Base-by-base conservation (phyloP, 192 early-diverging fungal genomes). In the Glomus cerebriforme region DNA sequence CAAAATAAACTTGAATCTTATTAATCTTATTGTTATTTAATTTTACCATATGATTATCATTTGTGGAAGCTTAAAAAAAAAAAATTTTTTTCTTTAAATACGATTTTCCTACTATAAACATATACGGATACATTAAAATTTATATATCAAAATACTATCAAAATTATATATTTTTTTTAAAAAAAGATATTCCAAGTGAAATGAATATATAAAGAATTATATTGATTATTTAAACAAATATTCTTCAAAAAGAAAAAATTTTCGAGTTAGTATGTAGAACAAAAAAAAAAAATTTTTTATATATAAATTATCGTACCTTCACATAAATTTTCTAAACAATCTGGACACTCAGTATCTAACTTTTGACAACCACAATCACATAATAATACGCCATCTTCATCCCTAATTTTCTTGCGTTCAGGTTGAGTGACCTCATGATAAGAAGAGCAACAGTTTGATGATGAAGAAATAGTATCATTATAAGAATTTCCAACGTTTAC, bases 291-390 rank as follows among this genome's bases (percentile, higher is more conserved):
- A 19, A 22, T 54, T 22, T 54, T 54, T 54, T 54, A 4, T 54
- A 7, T 54, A 17, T 12, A 43, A 43, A 54, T 54, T 54, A 54
- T 22, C 49, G 39, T 73, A 87, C 76, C 81, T 72, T 88, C 84
- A 65, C 90, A 91, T 49, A 87, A 78, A 67, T 86, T 87, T 59
- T 86, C 49, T 22, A 88, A 71, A 70, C 90, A 91, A 80, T 86
- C 83, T 39, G 63, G 75, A 77, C 90, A 91, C 22, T 86, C 85
- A 59, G 82, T 81, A 77, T 87, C 86, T 7, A 85, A 82, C 64
- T 88, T 85, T 59, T 82, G 72, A 83, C 90, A 91, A 2, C 90
- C 90, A 74, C 90, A 91, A 69, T 84, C 87, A 75, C 90, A 91
- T 7, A 84, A 78, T 75, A 86, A 78, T 12, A 85, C 87, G 1